Evolutionary conservation across 2,329 filamentous ascomycete genomes (phyloP), one percentile per base, ranked within the genome.

Genomic region (Talaromyces sp.): DNA sequence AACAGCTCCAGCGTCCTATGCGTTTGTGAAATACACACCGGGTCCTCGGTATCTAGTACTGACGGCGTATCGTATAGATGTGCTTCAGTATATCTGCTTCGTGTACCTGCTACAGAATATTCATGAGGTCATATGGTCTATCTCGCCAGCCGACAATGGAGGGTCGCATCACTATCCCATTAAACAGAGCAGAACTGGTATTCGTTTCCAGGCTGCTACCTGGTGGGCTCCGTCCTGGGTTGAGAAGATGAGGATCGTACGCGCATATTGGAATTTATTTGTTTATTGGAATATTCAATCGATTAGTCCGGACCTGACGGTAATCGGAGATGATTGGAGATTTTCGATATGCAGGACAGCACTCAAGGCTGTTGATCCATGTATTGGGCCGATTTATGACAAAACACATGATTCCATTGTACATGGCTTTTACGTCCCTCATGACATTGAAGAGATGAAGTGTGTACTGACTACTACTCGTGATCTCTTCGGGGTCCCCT

Each of bases 371-470:
- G 19, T 60, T 10, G 11, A 48, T 37, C 24, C 58, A 22, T 13
- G 27, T 37, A 9, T 64, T 16, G 19, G 16, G 24, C 56, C 56
- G 14, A 10, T 39, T 27, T 33, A 48, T 16, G 8, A 5, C 3
- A n/a, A 45, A 41, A 41, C 39, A 1, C 7, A 6, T n/a, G 14
- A n/a, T 16, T 41, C 11, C 10, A 7, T 13, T n/a, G 24, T 45
- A 4, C 39, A 43, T 9, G 2, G 2, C 8, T 43, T n/a, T 16
- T n/a, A 27, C 24, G 2, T 62, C 33, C 3, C 3, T 13, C 52
- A 62, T 61, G 47, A 41, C 27, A 33, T 65, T 35, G 58, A 62
- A 62, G 63, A 65, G 27, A 65, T 65, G 63, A 65, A 50, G 50
- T 65, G 63, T 58, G 58, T 65, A 16, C 63, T 62, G n/a, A 50